Base-by-base conservation (phyloP, 768 basidiomycete species). In the Rhodotorula kratochvilovae region DNA sequence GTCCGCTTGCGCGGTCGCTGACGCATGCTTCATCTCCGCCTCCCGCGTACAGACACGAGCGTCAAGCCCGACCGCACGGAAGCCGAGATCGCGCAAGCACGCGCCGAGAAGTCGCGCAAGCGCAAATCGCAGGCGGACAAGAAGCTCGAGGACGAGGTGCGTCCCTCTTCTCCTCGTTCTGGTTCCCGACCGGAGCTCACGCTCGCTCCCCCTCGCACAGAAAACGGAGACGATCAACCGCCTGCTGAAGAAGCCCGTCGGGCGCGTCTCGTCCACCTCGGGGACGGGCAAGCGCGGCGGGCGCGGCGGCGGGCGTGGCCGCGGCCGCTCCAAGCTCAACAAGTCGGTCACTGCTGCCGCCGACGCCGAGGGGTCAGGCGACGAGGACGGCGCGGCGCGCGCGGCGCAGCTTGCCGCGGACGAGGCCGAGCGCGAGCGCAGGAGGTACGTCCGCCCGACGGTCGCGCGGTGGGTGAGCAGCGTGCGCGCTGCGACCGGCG, bases 161-260 rank as follows among this genome's bases (percentile, higher is more conserved):
- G 78, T 74, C 87, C 62, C 63, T 78, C 23, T 21, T 25, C 46
- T 21, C 3, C 7, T 48, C 19, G 2, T 21, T 48, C 19, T 21
- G 7, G 23, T 23, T 7, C 23, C 23, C 23, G 5, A 7, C 46
- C 4, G 19, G 6, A 25, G 19, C 46, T 8, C 21, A 48, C 19
- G 4, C 23, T 39, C 39, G 39, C 39, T 39, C 8, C 19, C 43
- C 31, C 13, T 19, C 48, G 42, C 46, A 19, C 60, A 63, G 61
- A 72, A 91, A 89, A 87, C 87, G 33, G 91, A 92, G 77, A 92
- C 91, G 0, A 92, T 93, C 79, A 92, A 92, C 76, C 88, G 91
- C 36, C 84, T 93, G 23, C 85, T 93, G 21, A 91, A 91, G 79
- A 92, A 92, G 80, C 90, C 90, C 78, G 87, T 88, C 48, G 74